These are phyloP conservation scores for Nicotiana attenuata DNA, from an alignment of 257 asterid species.

Conservation along the genomic window DNA sequence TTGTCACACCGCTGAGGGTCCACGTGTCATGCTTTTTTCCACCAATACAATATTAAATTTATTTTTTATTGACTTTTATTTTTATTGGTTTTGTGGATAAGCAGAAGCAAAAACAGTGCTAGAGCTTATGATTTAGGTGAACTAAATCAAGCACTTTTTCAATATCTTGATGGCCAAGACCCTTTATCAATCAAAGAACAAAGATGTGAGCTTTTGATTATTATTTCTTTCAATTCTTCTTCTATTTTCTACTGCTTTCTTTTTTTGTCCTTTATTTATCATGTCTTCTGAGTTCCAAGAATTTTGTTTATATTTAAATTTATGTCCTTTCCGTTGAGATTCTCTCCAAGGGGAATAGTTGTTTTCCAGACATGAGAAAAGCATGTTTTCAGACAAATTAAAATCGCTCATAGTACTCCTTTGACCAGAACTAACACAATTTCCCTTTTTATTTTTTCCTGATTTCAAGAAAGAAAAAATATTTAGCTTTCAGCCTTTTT, in stretches of 20 bases:
- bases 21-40: too few species aligned
- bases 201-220: slow-evolving; percentile 32
- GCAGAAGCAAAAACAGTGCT: slow-evolving; percentile 52
- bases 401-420: slow-evolving; percentile 36
- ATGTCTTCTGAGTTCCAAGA: background rate
- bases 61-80: background rate
- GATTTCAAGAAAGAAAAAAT: too few species aligned
- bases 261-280: background rate
- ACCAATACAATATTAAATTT: too few species aligned
- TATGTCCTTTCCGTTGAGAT: slow-evolving; percentile 25
- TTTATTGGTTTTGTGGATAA: background rate
- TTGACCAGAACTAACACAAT: slow-evolving; percentile 38
- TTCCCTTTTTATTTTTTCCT: too few species aligned
- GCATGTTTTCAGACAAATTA: slow-evolving; percentile 25
- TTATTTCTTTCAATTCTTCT: background rate
- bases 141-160: slow-evolving; percentile 68
- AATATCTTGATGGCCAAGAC: slow-evolving; percentile 68
- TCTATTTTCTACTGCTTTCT: background rate
- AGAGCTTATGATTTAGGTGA: slow-evolving; percentile 69
- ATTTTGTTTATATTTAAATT: background rate
- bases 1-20: too few species aligned
- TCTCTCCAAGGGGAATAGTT: slow-evolving; percentile 17
- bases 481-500: too few species aligned
- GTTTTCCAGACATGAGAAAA: slow-evolving; percentile 26
- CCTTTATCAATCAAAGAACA: slow-evolving; percentile 42